These are phyloP conservation scores for Vicia faba DNA, from an alignment of 306 rosid species.

Conservation along the genomic window DNA sequence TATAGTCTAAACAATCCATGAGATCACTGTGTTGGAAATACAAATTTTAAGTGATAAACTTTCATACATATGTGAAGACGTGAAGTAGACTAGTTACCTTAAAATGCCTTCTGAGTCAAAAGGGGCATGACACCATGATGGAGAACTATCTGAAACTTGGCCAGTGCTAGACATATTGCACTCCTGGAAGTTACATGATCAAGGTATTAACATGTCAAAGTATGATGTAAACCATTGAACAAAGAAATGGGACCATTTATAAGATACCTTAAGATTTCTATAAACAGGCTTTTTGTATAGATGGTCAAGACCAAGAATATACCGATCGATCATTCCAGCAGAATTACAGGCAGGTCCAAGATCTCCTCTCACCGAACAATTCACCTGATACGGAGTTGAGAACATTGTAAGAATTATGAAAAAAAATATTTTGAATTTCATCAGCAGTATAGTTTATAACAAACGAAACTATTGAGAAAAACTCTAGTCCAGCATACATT, in stretches of 20 bases:
- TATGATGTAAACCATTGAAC: conserved; percentile 17
- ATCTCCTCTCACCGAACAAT: conserved; percentile 84
- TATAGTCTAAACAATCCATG: not conserved
- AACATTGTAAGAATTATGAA: too few species aligned
- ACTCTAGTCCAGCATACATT: too few species aligned
- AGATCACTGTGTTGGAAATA: not conserved
- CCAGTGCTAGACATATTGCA: conserved; percentile 63
- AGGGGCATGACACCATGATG: conserved; percentile 90
- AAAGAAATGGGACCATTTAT: conserved; percentile 31
- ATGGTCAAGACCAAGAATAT: conserved; percentile 70
- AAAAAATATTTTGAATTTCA: too few species aligned
- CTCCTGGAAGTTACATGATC: conserved; percentile 60
- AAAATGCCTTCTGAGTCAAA: conserved; percentile 95
- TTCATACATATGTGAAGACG: not conserved
- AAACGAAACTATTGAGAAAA: not conserved
- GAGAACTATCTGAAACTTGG: conserved; percentile 67
- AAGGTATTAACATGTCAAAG: conserved; percentile 33
- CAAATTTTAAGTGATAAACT: not conserved
- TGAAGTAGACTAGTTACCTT: conserved; percentile 55
- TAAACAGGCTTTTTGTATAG: conserved; percentile 76
- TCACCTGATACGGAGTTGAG: conserved; percentile 77
- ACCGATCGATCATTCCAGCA: conserved; percentile 92
- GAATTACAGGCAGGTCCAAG: conserved; percentile 93
- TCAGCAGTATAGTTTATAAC: too few species aligned
- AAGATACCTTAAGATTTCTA: conserved; percentile 78